Evolutionary conservation across 768 basidiomycete genomes (phyloP).

Genomic region (Rubroboletus pulcherrimus): DNA sequence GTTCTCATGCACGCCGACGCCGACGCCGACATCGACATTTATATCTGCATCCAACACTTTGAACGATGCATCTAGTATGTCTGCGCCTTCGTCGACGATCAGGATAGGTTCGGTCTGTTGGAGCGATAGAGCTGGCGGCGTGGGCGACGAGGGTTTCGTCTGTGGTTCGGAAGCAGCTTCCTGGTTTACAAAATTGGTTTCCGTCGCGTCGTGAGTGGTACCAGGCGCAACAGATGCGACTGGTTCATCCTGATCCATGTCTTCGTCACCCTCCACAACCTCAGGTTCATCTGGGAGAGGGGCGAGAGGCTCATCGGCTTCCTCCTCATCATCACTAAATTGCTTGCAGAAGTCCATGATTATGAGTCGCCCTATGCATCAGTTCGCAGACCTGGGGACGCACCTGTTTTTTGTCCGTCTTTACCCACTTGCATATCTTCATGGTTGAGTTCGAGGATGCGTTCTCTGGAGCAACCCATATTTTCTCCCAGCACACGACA

Average conservation of each 20-base stretch:
- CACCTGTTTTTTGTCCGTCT: slow-evolving; percentile 76
- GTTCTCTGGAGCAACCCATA: slow-evolving; percentile 60
- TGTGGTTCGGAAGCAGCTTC: slow-evolving; percentile 45
- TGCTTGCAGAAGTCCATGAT: slow-evolving; percentile 45
- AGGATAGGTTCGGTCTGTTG: slow-evolving; percentile 45
- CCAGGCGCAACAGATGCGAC: slow-evolving; percentile 39
- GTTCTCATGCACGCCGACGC: slow-evolving; percentile 34
- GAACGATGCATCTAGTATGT: slow-evolving; percentile 52
- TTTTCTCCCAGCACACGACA: slow-evolving; percentile 83
- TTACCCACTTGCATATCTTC: slow-evolving; percentile 74
- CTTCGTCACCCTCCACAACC: slow-evolving; percentile 70
- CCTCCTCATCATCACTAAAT: slow-evolving; percentile 85
- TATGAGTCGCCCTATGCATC: background rate
- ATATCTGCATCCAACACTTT: slow-evolving; percentile 50
- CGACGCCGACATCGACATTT: slow-evolving; percentile 40
- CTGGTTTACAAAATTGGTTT: slow-evolving; percentile 32
- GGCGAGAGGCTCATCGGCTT: slow-evolving; percentile 73
- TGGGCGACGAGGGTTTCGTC: slow-evolving; percentile 64
- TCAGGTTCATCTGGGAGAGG: slow-evolving; percentile 78
- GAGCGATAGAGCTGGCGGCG: slow-evolving; percentile 59
- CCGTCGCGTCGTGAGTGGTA: slow-evolving; percentile 37
- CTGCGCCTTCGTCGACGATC: slow-evolving; percentile 35
- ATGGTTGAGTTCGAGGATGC: slow-evolving; percentile 53
- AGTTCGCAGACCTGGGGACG: slow-evolving; percentile 15
- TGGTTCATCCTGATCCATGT: slow-evolving; percentile 66